A percentile compares a stretch with the other conserved stretches of the same genome.
Conservation (phyloP, 176 grass and related monocot species). For the barley (Hordeum vulgare) region MorexV3_pseudomolecules_assembly NC_058518.1:359133265-359133764, state of each 20-base stretch:
- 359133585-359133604: slow-evolving; percentile 62
- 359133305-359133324: slow-evolving; percentile 50
- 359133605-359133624: slow-evolving; percentile 55
- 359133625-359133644: slow-evolving; percentile 46
- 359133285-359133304: slow-evolving; percentile 50
- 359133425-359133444: slow-evolving; percentile 18
- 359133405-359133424: slow-evolving; percentile 61
- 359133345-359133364: slow-evolving; percentile 48
- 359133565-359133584: slow-evolving; percentile 68
- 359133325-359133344: slow-evolving; percentile 40
- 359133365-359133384: slow-evolving; percentile 45
- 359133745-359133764: slow-evolving; percentile 22
- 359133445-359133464: slow-evolving; percentile 58
- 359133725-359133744: slow-evolving; percentile 10
- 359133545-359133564: slow-evolving; percentile 60
- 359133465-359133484: slow-evolving; percentile 62
- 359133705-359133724: background rate
- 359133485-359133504: slow-evolving; percentile 80
- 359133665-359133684: slow-evolving; percentile 74
- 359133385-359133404: slow-evolving; percentile 54
- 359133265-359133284: slow-evolving; percentile 56
- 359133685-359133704: slow-evolving; percentile 71
- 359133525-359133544: slow-evolving; percentile 57
- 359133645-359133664: slow-evolving; percentile 52
- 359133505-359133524: slow-evolving; percentile 51